Evolutionary conservation across 305 asterid species (phyloP).

Genomic region (Fraxinus angustifolia): DNA sequence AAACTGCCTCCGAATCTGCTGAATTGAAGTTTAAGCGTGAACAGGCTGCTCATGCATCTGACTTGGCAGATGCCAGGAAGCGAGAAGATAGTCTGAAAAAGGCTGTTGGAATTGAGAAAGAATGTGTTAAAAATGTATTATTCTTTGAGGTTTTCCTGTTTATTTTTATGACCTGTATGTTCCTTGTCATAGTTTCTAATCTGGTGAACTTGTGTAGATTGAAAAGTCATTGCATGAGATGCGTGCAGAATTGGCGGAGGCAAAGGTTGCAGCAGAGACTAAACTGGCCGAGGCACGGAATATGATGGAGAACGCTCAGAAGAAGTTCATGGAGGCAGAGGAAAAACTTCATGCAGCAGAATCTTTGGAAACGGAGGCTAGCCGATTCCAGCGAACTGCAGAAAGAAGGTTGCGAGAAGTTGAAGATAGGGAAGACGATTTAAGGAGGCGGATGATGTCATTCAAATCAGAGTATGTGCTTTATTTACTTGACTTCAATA

Average conservation of each 20-base stretch:
- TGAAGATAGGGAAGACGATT: conserved; percentile 94
- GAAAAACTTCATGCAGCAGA: conserved; percentile 71
- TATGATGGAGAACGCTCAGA: conserved; percentile 70
- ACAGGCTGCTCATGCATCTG: conserved; percentile 62
- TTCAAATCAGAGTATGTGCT: conserved; percentile 78
- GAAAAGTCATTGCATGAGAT: conserved; percentile 96
- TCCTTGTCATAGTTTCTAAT: conserved; percentile 20
- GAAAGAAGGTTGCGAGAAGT: conserved; percentile 89
- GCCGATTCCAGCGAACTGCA: conserved; percentile 68
- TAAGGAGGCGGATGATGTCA: conserved; percentile 60
- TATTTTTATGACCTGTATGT: background rate
- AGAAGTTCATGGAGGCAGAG: conserved; percentile 64
- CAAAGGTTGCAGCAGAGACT: conserved; percentile 66
- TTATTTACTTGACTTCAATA: conserved; percentile 17
- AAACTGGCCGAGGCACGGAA: conserved; percentile 67
- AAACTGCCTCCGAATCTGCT: conserved; percentile 57
- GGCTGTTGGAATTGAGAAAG: conserved; percentile 90
- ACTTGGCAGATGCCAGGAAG: conserved; percentile 62
- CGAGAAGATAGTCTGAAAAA: conserved; percentile 78
- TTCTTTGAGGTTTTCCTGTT: background rate
- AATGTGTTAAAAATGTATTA: conserved; percentile 83
- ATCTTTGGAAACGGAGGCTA: conserved; percentile 82
- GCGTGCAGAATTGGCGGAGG: conserved; percentile 91
- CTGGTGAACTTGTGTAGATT: conserved; percentile 44
- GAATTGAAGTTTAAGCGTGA: conserved; percentile 57